Evolutionary conservation across 164 flowering plant genomes (phyloP), one percentile per base, ranked within the genome.

Genomic region (Chimonanthus praecox): DNA sequence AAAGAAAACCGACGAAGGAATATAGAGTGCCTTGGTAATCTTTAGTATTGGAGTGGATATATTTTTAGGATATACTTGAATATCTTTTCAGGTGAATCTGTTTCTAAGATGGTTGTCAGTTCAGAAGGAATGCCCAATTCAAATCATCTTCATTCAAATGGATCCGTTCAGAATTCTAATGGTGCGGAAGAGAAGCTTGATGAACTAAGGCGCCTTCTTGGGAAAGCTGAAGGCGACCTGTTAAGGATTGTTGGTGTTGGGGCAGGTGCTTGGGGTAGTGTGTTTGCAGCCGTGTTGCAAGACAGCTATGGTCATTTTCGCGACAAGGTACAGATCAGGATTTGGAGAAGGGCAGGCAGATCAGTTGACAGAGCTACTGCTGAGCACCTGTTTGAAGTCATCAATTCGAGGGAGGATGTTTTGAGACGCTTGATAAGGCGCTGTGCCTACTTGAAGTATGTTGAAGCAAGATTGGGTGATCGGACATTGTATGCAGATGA

Each of bases 211-310:
- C 78, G 72, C 6, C 83, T 88, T 21, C 60, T 93, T 62, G 98
- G 98, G 4, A 93, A 91, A 80, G 75, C 90, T 0, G 91, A 93
- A 3, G 93, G 89, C 2, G 98, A 93, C 76, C 82, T 85, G 18
- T 69, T 93, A 72, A 91, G 82, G 79, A 90, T 93, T 60, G 97
- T 91, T 49, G 90, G 97, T 45, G 90, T 91, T 63, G 98, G 97
- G 5, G 98, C 93, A 0, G 98, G 98, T 58, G 98, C 98, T 67
- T 93, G 98, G 98, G 98, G 97, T 10, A 88, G 97, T 85, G 98
- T 93, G 47, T 93, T 93, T 75, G 82, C 85, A 62, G 97, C 98
- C 45, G 71, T 93, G 83, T 77, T 93, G 81, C 98, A 93, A 78
- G 94, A 91, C 71, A 77, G 85, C 68, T 93, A 93, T 78, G 97